Conservation (phyloP, 345 rosid genomes). For the Nephelium lappaceum region DNA sequence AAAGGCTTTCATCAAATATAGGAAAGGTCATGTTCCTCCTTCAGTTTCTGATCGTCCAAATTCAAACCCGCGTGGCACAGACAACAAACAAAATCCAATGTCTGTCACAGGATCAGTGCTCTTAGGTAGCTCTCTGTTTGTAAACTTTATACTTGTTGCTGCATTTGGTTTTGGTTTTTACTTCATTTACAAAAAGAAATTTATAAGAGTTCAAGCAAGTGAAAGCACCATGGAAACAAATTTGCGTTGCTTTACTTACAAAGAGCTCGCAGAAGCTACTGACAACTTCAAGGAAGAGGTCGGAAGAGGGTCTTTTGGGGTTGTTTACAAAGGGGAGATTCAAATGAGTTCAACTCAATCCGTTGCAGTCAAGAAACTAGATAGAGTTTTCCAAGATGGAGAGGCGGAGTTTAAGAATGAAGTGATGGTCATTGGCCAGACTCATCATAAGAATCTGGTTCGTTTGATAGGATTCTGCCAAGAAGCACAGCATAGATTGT, state of each 20-base stretch:
- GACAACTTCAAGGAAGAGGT: conserved; percentile 50
- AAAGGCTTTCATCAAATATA: conserved; percentile 32
- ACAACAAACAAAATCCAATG: conserved; percentile 2
- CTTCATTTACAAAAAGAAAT: conserved; percentile 9
- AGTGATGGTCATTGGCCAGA: conserved; percentile 46
- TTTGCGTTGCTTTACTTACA: too few relatives aligned
- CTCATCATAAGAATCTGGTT: conserved; percentile 58
- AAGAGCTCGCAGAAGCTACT: too few relatives aligned
- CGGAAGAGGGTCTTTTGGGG: conserved; percentile 36
- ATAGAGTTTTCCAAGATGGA: conserved; percentile 37
- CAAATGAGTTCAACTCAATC: conserved; percentile 18
- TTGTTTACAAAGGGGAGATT: conserved; percentile 31
- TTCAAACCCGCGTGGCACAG: not conserved
- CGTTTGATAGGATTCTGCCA: conserved; percentile 51
- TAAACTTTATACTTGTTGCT: conserved; percentile 25
- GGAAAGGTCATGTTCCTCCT: conserved; percentile 15
- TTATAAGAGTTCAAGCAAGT: too few relatives aligned
- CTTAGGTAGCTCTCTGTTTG: conserved; percentile 29
- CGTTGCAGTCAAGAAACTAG: conserved; percentile 51
- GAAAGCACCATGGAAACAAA: too few relatives aligned
- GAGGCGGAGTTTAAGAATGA: conserved; percentile 58
- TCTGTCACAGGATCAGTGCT: conserved; percentile 27
- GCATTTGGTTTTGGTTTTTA: conserved; percentile 5
- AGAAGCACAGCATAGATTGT: conserved; percentile 46
- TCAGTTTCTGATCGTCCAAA: not conserved